These are phyloP conservation scores for Eleusine coracana DNA, from an alignment of 176 grass and related monocot genomes.

Conservation along the genomic window DNA sequence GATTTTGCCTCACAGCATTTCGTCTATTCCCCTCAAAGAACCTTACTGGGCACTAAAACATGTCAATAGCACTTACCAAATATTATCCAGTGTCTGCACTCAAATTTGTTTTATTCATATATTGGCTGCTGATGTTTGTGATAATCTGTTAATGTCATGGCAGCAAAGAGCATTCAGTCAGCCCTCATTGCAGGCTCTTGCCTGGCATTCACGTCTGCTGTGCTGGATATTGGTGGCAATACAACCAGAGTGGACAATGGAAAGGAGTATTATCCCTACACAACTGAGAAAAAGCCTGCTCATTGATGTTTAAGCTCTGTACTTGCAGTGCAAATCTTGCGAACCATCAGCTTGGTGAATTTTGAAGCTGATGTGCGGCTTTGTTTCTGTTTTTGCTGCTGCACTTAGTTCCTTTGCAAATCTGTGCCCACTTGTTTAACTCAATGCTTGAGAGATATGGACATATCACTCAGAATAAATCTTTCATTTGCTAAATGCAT, in stretches of 20 bases:
- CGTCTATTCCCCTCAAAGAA: neutral
- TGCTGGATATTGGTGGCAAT: conserved; percentile 75
- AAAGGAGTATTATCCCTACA: conserved; percentile 75
- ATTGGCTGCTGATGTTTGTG: neutral
- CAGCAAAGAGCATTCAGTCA: conserved; percentile 83
- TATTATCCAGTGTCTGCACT: neutral
- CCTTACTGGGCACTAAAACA: neutral
- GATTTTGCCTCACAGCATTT: neutral
- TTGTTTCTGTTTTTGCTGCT: conserved; percentile 49
- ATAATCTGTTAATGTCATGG: conserved; percentile 27
- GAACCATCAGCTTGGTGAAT: conserved; percentile 52
- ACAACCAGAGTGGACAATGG: conserved; percentile 82
- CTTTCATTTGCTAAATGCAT: conserved; percentile 32
- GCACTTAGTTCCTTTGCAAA: conserved; percentile 43
- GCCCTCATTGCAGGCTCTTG: conserved; percentile 71
- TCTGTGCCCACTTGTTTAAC: conserved; percentile 23
- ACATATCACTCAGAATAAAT: conserved; percentile 36
- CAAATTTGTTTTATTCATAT: neutral
- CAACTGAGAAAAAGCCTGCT: conserved; percentile 68
- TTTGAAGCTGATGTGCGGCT: conserved; percentile 27
- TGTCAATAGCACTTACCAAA: neutral
- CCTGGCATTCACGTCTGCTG: conserved; percentile 74
- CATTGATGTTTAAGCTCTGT: conserved; percentile 44
- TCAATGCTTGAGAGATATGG: conserved; percentile 15
- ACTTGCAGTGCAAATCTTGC: conserved; percentile 39